Evolutionary conservation across 768 basidiomycete species (phyloP).

Genomic region (Tricholoma sp.): DNA sequence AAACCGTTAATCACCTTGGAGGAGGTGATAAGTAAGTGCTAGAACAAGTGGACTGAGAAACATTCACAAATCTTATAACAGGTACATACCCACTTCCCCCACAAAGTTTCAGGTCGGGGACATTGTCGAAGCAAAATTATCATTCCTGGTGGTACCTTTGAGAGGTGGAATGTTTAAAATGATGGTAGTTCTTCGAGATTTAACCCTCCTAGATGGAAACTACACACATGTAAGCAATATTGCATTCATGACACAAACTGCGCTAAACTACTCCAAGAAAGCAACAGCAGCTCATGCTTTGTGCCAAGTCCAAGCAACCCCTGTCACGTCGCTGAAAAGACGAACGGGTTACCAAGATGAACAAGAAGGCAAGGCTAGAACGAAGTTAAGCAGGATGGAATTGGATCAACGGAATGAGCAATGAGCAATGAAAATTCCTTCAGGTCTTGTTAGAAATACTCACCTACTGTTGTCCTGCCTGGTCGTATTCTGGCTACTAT

Average conservation of each 20-base stretch:
- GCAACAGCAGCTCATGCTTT: background rate
- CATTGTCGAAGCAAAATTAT: background rate
- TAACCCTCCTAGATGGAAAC: too few species aligned
- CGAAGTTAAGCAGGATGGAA: too few species aligned
- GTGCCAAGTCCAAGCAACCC: background rate
- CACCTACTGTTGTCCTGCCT: too few species aligned
- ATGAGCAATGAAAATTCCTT: too few species aligned
- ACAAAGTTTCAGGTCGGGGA: background rate
- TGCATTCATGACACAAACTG: too few species aligned
- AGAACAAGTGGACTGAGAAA: background rate
- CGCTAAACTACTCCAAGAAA: too few species aligned
- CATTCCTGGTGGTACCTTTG: background rate
- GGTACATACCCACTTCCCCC: background rate
- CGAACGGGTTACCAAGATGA: background rate
- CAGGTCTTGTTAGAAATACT: too few species aligned
- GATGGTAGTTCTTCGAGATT: background rate
- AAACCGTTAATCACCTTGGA: background rate
- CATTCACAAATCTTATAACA: background rate
- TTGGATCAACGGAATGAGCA: too few species aligned
- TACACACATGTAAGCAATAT: too few species aligned
- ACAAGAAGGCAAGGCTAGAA: background rate
- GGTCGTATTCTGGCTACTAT: too few species aligned
- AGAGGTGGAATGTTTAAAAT: background rate
- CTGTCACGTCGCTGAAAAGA: background rate
- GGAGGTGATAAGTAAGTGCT: background rate